phyloP scores from a whole-genome alignment of 176 grass and related monocot species.

The Triticum dicoccoides region DNA sequence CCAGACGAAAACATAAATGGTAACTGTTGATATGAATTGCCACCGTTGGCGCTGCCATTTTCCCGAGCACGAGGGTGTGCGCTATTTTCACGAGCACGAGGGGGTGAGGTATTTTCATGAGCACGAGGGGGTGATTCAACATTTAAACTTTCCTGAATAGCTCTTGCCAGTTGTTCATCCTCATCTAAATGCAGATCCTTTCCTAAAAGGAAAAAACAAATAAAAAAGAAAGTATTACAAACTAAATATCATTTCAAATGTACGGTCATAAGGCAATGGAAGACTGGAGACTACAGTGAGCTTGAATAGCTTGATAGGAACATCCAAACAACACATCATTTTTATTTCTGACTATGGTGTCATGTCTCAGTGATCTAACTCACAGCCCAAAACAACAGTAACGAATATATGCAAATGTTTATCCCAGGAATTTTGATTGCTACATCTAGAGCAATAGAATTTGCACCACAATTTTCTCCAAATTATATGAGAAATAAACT shows the following conservation, averaged over 20 bases:
- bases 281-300: background rate
- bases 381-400: constrained; percentile 9
- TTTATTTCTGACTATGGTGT: background rate
- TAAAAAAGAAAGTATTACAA: constrained; percentile 8
- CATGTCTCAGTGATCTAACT: background rate
- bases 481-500: background rate
- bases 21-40: constrained; percentile 55
- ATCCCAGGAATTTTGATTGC: background rate
- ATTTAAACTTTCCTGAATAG: constrained; percentile 95
- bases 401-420: background rate
- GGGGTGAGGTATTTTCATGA: constrained; percentile 55
- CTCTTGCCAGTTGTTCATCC: constrained; percentile 96
- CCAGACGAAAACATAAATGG: constrained; percentile 71
- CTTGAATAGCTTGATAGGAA: background rate
- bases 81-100: constrained; percentile 27
- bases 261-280: background rate
- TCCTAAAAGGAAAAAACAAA: constrained; percentile 50
- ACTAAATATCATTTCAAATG: constrained; percentile 13
- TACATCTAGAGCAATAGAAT: constrained; percentile 13
- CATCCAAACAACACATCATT: background rate
- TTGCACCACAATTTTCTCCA: background rate
- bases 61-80: constrained; percentile 51
- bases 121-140: constrained; percentile 58
- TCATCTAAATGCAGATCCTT: constrained; percentile 77
- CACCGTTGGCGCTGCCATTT: constrained; percentile 46